Conservation (phyloP, 768 basidiomycete species). For the Amanita inopinata region DNA sequence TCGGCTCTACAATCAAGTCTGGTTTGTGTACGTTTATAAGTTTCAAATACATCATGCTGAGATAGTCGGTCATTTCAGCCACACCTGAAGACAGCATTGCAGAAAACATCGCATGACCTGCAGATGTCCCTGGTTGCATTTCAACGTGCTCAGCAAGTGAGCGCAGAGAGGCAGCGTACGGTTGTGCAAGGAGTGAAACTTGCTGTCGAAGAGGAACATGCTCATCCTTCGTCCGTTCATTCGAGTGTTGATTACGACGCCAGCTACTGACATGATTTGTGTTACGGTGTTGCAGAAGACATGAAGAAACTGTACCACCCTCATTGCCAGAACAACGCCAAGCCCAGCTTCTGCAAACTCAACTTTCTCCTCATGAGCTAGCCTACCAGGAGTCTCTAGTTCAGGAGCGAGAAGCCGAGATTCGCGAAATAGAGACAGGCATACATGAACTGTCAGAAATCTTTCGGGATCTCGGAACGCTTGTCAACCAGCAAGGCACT, state of each 20-base stretch:
- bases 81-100: slow-evolving; percentile 71
- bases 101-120: slow-evolving; percentile 91
- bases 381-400: slow-evolving; percentile 95
- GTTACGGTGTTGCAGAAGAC: slow-evolving; percentile 14
- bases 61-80: slow-evolving; percentile 44
- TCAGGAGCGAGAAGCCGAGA: slow-evolving; percentile 89
- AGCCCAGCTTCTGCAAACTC: slow-evolving; percentile 57
- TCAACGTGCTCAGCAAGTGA: slow-evolving; percentile 84
- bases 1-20: slow-evolving; percentile 53
- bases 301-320: slow-evolving; percentile 27
- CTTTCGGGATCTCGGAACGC: slow-evolving; percentile 89
- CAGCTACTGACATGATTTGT: neutral
- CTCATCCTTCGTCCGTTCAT: slow-evolving; percentile 18
- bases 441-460: slow-evolving; percentile 96
- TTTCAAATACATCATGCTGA: slow-evolving; percentile 4
- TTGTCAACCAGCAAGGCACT: slow-evolving; percentile 89
- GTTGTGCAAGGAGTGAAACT: slow-evolving; percentile 83
- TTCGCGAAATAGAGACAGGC: slow-evolving; percentile 92
- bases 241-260: neutral
- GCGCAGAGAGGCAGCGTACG: slow-evolving; percentile 81
- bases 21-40: slow-evolving; percentile 28
- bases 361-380: slow-evolving; percentile 84
- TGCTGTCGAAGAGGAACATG: slow-evolving; percentile 68
- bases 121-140: slow-evolving; percentile 85
- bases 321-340: slow-evolving; percentile 49